Evolutionary conservation across 345 rosid species (phyloP).

Genomic region (Gossypium anomalum): DNA sequence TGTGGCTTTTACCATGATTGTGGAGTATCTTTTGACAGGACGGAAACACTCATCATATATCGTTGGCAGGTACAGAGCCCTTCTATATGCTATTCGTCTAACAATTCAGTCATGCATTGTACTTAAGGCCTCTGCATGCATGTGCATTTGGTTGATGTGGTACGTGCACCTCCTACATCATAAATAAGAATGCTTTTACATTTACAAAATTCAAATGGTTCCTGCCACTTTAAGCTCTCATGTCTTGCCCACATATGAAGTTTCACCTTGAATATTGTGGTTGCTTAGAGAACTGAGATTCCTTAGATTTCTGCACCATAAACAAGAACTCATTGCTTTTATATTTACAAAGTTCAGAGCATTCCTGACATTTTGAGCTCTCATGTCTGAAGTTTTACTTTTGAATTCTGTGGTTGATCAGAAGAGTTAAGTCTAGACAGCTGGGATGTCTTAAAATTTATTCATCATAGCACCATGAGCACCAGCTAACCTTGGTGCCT

Average conservation of each 20-base stretch:
- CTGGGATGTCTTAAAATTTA: neutral
- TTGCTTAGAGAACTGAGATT: neutral
- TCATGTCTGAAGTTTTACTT: neutral
- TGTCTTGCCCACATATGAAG: neutral
- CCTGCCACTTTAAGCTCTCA: slow-evolving; percentile 1
- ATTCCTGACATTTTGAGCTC: neutral
- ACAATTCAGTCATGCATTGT: neutral
- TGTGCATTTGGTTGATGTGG: neutral
- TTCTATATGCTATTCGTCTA: slow-evolving; percentile 4
- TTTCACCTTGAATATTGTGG: slow-evolving; percentile 1
- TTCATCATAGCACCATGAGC: too few relatives aligned
- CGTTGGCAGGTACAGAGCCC: slow-evolving; percentile 49
- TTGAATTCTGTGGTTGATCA: neutral
- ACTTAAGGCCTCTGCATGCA: neutral
- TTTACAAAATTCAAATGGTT: neutral
- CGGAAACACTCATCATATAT: slow-evolving; percentile 44
- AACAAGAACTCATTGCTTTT: neutral
- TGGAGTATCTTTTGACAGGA: slow-evolving; percentile 56
- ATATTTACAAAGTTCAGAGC: neutral
- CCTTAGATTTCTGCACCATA: neutral
- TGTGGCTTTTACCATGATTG: slow-evolving; percentile 60
- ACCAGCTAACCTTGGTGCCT: too few relatives aligned
- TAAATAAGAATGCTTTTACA: neutral
- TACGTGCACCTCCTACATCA: neutral
- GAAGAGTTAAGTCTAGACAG: neutral